Evolutionary conservation across 345 rosid genomes (phyloP).

Genomic region (Isatis tinctoria): DNA sequence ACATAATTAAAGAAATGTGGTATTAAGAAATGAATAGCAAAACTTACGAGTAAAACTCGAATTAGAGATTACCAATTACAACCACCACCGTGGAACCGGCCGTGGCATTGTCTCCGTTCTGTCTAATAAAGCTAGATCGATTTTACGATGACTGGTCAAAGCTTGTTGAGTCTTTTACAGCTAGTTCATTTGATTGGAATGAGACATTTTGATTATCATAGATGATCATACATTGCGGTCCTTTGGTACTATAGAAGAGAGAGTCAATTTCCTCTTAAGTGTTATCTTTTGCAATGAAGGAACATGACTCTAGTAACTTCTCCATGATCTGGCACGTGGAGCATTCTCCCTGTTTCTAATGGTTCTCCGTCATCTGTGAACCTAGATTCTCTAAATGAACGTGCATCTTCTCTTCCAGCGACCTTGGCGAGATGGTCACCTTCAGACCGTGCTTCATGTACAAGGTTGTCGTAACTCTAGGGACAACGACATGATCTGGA

Average conservation of each 20-base stretch:
- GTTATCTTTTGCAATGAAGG: constrained; percentile 16
- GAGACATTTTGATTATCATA: no score
- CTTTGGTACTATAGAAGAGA: not conserved
- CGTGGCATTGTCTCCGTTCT: no score
- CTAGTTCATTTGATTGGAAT: no score
- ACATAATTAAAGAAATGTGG: no score
- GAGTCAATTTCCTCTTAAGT: not conserved
- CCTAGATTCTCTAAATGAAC: not conserved
- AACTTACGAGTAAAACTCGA: no score
- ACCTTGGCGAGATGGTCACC: constrained; percentile 21
- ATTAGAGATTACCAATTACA: no score
- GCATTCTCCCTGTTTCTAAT: not conserved
- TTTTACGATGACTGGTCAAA: no score
- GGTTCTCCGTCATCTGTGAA: not conserved
- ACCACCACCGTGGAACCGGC: no score
- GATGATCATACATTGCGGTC: no score
- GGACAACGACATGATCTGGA: constrained; percentile 25
- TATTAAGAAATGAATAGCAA: no score
- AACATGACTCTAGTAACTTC: not conserved
- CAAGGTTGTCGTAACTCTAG: constrained; percentile 26
- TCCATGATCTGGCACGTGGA: not conserved
- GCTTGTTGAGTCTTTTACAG: no score
- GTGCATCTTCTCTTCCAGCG: not conserved
- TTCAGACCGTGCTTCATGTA: constrained; percentile 30
- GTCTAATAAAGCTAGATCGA: no score